A percentile compares a stretch with the other conserved stretches of the same genome.
These are phyloP conservation scores for Scedosporium dehoogii DNA, from an alignment of 2,329 filamentous ascomycete species.

Conservation along the genomic window DNA sequence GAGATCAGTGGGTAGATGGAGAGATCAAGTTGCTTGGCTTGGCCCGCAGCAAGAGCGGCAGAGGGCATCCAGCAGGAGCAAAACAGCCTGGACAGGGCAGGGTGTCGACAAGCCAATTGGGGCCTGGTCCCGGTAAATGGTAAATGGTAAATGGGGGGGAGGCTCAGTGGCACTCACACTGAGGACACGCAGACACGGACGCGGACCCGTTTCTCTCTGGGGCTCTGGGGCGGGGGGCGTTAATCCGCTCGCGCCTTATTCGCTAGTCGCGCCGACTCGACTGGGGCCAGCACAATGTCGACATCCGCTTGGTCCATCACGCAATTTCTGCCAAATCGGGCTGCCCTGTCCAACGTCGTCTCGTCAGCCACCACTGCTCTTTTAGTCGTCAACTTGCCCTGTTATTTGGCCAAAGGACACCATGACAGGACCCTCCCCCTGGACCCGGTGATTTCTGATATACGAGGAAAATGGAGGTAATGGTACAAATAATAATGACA, in stretches of 20 bases:
- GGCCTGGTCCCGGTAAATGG: not conserved
- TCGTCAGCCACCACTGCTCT: not conserved
- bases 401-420: not conserved
- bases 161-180: not conserved
- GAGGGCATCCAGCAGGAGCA: not conserved
- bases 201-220: not conserved
- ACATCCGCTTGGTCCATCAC: conserved; percentile 6
- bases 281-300: not conserved
- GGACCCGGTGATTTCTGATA: too few relatives aligned
- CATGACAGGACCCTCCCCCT: not conserved
- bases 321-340: conserved; percentile 5
- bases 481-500: too few relatives aligned
- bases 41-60: not conserved
- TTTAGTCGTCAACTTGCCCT: not conserved
- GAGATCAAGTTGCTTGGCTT: not conserved
- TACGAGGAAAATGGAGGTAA: too few relatives aligned
- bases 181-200: not conserved
- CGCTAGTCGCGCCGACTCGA: not conserved
- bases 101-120: not conserved
- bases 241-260: not conserved
- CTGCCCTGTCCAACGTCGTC: not conserved
- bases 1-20: not conserved
- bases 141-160: not conserved
- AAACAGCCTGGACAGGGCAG: not conserved
- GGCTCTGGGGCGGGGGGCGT: not conserved